Base-by-base conservation (phyloP, 108 stramenopile genomes). In the Cyclotella sp. region DNA sequence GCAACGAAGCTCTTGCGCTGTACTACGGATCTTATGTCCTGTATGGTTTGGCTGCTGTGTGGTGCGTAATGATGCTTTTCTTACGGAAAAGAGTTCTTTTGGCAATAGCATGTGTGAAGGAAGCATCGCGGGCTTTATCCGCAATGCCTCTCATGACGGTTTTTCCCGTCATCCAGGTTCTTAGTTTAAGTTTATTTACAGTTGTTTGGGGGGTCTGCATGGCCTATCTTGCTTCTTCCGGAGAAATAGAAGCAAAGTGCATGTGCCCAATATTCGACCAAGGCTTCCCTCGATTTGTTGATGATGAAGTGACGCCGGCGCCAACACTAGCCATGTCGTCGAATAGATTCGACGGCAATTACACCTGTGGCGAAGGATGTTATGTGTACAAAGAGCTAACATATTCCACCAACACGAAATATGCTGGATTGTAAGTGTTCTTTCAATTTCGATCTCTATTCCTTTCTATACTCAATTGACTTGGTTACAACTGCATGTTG, bases 101-200 rank as follows among this genome's bases (percentile, higher is more conserved):
- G 54, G 93, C 96, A 24, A 84, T 95, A 59, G 81, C 75, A 1
- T 84, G 95, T 63, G 90, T 95, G 49, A 84, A 87, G 62, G 87
- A 91, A 63, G 93, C 93, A 12, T 87, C 89, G 7, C 63, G 76
- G 40, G 93, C 96, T 8, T 79, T 97, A 68, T 81, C 84, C 49
- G 27, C 77, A 47, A 94, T 95, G 94, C 81, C 88, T 47, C 28
- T 82, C 14, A 74, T 97, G 57, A 77, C 91, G 19, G 29, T 89
- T 30, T 82, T 93, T 72, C 96, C 96, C 27, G 24, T 81, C 21
- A 6, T 87, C 27, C 89, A 90, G 72, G 81, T 73, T 27, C 47
- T 79, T 28, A 88, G 77, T 7, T 76, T 90, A 19, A 41, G 89
- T 16, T 67, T 62, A 15, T 91, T 90, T 68, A 64, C 87, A 40